Evolutionary conservation across 164 flowering plant species (phyloP).

Genomic region (Dillenia turbinata): DNA sequence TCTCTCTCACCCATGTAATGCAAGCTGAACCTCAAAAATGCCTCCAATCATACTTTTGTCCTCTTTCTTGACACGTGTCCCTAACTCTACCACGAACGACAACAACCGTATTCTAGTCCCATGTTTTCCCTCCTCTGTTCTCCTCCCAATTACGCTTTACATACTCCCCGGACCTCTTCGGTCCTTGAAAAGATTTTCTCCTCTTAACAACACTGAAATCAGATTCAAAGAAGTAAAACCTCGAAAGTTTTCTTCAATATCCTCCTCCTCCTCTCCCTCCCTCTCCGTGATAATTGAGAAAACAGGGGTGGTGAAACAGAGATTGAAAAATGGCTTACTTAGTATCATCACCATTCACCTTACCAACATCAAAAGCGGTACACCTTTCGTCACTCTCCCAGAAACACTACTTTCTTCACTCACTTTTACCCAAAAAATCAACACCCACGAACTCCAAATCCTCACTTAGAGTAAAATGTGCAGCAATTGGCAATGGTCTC

Average conservation of each 20-base stretch:
- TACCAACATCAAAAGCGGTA: slow-evolving; percentile 46
- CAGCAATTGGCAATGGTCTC: slow-evolving; percentile 78
- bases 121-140: slow-evolving; percentile 16
- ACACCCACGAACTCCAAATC: slow-evolving; percentile 17
- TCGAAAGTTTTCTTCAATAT: too few relatives aligned
- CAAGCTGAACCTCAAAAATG: slow-evolving; percentile 26
- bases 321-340: slow-evolving; percentile 64
- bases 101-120: slow-evolving; percentile 15
- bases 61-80: slow-evolving; percentile 57
- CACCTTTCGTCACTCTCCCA: slow-evolving; percentile 61
- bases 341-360: slow-evolving; percentile 66
- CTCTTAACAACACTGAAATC: background rate
- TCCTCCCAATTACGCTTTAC: slow-evolving; percentile 23
- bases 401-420: slow-evolving; percentile 65
- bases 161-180: slow-evolving; percentile 13
- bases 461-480: slow-evolving; percentile 48
- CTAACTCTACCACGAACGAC: slow-evolving; percentile 42
- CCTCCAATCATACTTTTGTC: slow-evolving; percentile 10
- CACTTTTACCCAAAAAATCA: slow-evolving; percentile 59
- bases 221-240: background rate
- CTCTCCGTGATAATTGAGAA: background rate
- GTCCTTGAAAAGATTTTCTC: slow-evolving; percentile 6
- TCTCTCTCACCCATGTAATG: too few relatives aligned
- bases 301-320: slow-evolving; percentile 1
- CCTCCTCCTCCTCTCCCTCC: slow-evolving; percentile 2